Conservation (phyloP, 306 rosid genomes). For the Rosa chinensis region DNA sequence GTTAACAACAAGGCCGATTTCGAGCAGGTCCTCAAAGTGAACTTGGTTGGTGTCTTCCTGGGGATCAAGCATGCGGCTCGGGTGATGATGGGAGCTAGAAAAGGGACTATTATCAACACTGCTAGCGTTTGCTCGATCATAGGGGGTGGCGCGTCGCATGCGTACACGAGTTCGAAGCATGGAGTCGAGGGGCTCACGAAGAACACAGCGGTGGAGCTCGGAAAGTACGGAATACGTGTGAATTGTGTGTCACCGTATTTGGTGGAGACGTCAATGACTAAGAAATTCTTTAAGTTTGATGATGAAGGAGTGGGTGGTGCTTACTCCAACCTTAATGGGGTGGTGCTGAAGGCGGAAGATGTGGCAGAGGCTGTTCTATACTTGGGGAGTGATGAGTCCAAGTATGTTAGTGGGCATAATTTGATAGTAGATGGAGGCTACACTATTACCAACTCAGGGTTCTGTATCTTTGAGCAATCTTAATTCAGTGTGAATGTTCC, state of each 20-base stretch:
- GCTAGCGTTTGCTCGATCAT: conserved; percentile 28
- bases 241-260: conserved; percentile 45
- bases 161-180: conserved; percentile 45
- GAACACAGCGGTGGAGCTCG: conserved; percentile 47
- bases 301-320: conserved; percentile 17
- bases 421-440: conserved; percentile 56
- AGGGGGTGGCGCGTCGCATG: conserved; percentile 36
- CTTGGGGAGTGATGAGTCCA: conserved; percentile 47
- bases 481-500: neutral
- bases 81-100: conserved; percentile 34
- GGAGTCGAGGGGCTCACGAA: conserved; percentile 39
- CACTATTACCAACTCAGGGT: conserved; percentile 7
- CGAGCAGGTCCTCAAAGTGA: conserved; percentile 39
- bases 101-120: conserved; percentile 40
- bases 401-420: conserved; percentile 50
- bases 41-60: conserved; percentile 35
- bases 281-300: conserved; percentile 24
- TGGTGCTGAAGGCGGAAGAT: conserved; percentile 23
- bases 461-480: conserved; percentile 19
- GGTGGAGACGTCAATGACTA: conserved; percentile 37
- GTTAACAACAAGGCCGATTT: conserved; percentile 25
- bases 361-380: conserved; percentile 53
- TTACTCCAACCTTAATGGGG: conserved; percentile 33
- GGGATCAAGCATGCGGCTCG: conserved; percentile 55
- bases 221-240: conserved; percentile 46